phyloP scores from a whole-genome alignment of 495 filamentous ascomycete species.

The Rostrohypoxylon terebratum region DNA sequence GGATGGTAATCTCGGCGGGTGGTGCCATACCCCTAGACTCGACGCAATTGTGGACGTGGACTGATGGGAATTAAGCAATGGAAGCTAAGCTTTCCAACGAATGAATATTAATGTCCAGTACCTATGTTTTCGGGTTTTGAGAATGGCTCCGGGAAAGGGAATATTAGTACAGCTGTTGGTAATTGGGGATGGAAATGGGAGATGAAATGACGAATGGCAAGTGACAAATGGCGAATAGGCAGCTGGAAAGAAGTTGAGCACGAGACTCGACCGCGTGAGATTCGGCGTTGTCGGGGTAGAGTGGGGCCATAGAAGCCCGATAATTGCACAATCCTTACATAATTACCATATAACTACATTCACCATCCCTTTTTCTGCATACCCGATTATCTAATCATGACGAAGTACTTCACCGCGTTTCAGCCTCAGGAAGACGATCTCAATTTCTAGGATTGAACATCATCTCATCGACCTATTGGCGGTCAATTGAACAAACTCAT shows the following conservation, averaged over 20 bases:
- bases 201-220: neutral
- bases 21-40: constrained; percentile 70
- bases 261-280: constrained; percentile 33
- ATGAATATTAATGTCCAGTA: neutral
- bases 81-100: neutral
- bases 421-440: constrained; percentile 3
- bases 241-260: constrained; percentile 25
- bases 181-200: constrained; percentile 14
- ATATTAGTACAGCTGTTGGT: constrained; percentile 25
- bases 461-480: neutral
- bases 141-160: neutral
- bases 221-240: constrained; percentile 1
- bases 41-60: constrained; percentile 11
- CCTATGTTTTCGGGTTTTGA: neutral
- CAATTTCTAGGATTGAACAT: neutral
- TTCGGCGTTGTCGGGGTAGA: constrained; percentile 18
- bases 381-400: neutral
- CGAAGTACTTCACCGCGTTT: constrained; percentile 8
- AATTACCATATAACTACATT: constrained; percentile 5
- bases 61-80: constrained; percentile 1
- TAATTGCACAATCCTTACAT: neutral
- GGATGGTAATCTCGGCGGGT: constrained; percentile 83
- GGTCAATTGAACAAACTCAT: constrained; percentile 6
- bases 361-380: neutral
- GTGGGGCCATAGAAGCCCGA: neutral